A percentile compares a stretch with the other conserved stretches of the same genome.
Conservation (phyloP, 176 grass and related monocot species). For the Musa troglodytarum region DNA sequence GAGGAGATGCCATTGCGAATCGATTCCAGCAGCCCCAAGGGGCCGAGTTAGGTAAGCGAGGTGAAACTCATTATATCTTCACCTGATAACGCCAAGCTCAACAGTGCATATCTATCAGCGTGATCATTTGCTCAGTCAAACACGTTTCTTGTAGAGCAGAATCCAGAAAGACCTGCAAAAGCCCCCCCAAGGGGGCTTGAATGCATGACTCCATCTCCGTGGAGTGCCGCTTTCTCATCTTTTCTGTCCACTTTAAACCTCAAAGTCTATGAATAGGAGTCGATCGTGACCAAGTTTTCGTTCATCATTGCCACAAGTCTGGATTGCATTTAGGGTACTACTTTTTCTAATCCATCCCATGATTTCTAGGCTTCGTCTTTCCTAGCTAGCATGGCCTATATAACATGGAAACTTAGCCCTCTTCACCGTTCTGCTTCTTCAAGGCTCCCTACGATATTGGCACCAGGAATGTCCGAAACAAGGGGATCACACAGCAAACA, state of each 20-base stretch:
- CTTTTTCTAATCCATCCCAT: not conserved
- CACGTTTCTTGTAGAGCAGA: conserved; percentile 4
- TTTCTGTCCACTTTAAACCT: not conserved
- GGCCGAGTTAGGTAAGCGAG: too few relatives aligned
- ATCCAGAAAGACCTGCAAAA: not conserved
- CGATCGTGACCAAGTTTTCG: not conserved
- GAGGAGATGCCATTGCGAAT: too few relatives aligned
- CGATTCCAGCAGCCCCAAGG: too few relatives aligned
- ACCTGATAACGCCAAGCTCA: not conserved
- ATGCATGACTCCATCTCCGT: not conserved
- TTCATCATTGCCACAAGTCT: not conserved
- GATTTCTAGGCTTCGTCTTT: not conserved
- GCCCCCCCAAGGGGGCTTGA: not conserved
- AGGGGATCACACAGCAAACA: not conserved
- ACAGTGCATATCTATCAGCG: not conserved
- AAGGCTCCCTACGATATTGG: too few relatives aligned
- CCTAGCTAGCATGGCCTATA: not conserved
- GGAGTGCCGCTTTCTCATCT: too few relatives aligned
- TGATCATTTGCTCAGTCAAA: conserved; percentile 11
- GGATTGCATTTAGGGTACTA: not conserved
- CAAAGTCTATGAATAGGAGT: conserved; percentile 1
- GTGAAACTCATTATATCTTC: not conserved
- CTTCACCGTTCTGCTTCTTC: not conserved
- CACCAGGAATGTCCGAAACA: not conserved
- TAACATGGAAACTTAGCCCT: not conserved